Percentiles rank a stretch among this genome's conserved stretches.
Evolutionary conservation across 192 early-diverging fungal species (phyloP).

Genomic region (Coemansia javaensis): DNA sequence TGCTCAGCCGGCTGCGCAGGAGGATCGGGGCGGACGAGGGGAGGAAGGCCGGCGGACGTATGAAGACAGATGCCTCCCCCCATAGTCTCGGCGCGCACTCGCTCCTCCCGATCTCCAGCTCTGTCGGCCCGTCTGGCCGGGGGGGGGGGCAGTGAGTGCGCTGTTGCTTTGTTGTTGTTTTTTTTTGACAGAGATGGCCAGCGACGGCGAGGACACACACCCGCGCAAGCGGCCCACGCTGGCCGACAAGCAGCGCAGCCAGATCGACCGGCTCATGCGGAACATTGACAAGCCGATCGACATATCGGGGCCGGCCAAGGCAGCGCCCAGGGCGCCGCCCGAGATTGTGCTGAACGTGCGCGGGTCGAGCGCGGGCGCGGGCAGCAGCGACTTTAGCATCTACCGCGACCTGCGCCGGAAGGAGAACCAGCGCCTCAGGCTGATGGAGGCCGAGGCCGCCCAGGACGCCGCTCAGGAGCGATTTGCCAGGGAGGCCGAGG

Average conservation of each 20-base stretch:
- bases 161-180: no score
- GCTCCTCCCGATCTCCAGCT: no score
- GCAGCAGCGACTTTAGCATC: conserved; percentile 94
- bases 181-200: no score
- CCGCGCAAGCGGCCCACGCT: conserved; percentile 7
- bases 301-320: conserved; percentile 57
- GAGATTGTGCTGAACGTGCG: conserved; percentile 86
- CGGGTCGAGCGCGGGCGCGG: conserved; percentile 92
- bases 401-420: conserved; percentile 82
- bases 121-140: no score
- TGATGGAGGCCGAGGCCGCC: conserved; percentile 60
- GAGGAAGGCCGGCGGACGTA: no score
- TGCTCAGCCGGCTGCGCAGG: no score
- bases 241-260: conserved; percentile 20
- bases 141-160: no score
- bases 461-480: conserved; percentile 58
- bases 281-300: conserved; percentile 77
- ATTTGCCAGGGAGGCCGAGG: conserved; percentile 57
- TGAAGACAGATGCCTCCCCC: no score
- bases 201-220: no score
- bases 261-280: conserved; percentile 59
- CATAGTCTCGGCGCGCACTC: no score
- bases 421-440: conserved; percentile 75
- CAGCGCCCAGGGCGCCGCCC: conserved; percentile 58
- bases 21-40: no score